Percentiles rank a stretch among this genome's conserved stretches.
Evolutionary conservation across 2,329 filamentous ascomycete species (phyloP).

Genomic region (Nemania bipapillata): DNA sequence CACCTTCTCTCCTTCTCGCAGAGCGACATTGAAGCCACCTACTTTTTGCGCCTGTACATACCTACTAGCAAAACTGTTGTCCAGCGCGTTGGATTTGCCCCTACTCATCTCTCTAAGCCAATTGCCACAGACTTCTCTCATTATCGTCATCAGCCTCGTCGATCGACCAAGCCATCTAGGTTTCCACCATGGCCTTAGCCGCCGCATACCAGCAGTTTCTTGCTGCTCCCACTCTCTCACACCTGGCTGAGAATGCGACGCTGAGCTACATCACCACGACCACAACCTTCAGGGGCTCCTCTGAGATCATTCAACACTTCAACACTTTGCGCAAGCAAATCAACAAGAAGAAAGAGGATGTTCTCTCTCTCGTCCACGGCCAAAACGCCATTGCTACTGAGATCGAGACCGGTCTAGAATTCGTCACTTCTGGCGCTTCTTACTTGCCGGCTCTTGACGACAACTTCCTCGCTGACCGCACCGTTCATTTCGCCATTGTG

Average conservation of each 20-base stretch:
- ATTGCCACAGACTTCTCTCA: not conserved
- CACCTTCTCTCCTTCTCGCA: not conserved
- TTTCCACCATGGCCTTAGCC: slow-evolving; percentile 60
- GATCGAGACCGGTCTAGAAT: slow-evolving; percentile 84
- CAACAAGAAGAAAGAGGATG: slow-evolving; percentile 82
- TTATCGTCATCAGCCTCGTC: slow-evolving; percentile 15
- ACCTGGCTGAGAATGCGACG: slow-evolving; percentile 72
- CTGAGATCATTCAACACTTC: slow-evolving; percentile 86
- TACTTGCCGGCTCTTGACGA: slow-evolving; percentile 92
- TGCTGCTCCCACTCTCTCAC: slow-evolving; percentile 70
- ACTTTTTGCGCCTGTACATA: slow-evolving; percentile 17
- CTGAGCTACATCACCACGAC: slow-evolving; percentile 92
- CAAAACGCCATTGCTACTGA: slow-evolving; percentile 77
- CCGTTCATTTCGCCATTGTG: slow-evolving; percentile 83
- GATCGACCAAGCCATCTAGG: slow-evolving; percentile 18
- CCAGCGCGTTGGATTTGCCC: not conserved
- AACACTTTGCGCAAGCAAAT: slow-evolving; percentile 75
- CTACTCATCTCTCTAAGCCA: not conserved
- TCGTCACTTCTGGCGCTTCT: slow-evolving; percentile 80
- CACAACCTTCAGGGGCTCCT: slow-evolving; percentile 74
- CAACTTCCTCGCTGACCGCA: slow-evolving; percentile 88
- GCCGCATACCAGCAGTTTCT: slow-evolving; percentile 77
- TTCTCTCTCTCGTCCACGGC: slow-evolving; percentile 79
- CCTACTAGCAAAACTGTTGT: not conserved
- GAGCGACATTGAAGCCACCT: not conserved